phyloP scores from a whole-genome alignment of 306 rosid genomes.

The Delonix regia region DNA sequence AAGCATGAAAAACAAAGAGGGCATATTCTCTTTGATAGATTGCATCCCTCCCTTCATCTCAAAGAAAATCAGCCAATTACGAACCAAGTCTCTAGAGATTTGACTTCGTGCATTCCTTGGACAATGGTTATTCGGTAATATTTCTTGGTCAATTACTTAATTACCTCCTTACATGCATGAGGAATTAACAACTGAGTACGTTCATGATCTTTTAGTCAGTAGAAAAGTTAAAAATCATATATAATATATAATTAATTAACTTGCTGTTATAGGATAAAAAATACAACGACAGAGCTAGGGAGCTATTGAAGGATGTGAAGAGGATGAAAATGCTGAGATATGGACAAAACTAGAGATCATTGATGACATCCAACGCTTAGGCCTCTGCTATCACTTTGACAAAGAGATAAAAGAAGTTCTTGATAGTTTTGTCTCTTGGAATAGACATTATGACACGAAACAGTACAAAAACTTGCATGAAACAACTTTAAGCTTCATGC shows the following conservation, averaged over 20 bases:
- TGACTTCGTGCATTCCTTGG: constrained; percentile 55
- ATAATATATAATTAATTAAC: too few relatives aligned
- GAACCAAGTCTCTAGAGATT: constrained; percentile 49
- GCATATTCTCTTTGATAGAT: not conserved
- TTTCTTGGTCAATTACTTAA: not conserved
- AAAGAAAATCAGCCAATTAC: constrained; percentile 53
- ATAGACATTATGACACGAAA: not conserved
- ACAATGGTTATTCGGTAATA: constrained; percentile 38
- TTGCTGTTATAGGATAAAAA: constrained; percentile 19
- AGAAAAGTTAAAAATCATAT: not conserved
- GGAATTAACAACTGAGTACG: not conserved
- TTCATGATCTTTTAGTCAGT: not conserved
- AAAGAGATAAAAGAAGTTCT: constrained; percentile 43
- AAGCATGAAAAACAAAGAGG: not conserved
- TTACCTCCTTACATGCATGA: not conserved
- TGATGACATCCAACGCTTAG: constrained; percentile 45
- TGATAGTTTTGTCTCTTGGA: constrained; percentile 3
- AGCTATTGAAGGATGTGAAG: constrained; percentile 39
- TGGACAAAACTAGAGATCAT: constrained; percentile 39
- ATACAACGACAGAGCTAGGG: constrained; percentile 13
- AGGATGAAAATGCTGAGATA: constrained; percentile 28
- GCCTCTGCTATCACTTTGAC: constrained; percentile 43
- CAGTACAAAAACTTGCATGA: constrained; percentile 28
- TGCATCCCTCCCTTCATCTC: not conserved
- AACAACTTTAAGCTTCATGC: constrained; percentile 48